Evolutionary conservation across 208 protist species (phyloP).

Genomic region (Leishmania tropica): DNA sequence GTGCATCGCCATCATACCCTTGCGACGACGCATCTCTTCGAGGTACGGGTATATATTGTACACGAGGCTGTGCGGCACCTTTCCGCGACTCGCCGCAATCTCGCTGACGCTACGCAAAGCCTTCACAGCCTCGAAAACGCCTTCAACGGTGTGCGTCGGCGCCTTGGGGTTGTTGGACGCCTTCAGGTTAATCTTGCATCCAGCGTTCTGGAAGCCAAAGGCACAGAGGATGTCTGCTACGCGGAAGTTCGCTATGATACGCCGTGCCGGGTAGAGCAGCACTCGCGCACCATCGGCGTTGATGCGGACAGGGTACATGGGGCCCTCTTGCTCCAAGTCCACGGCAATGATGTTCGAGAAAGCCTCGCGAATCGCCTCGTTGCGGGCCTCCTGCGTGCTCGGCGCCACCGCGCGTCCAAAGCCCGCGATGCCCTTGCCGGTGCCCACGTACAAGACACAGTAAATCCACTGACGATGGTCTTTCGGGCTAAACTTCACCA

Average conservation of each 20-base stretch:
- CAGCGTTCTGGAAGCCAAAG: constrained; percentile 94
- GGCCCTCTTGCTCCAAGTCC: constrained; percentile 94
- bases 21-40: constrained; percentile 89
- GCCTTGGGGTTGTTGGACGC: constrained; percentile 85
- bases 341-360: constrained; percentile 93
- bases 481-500: constrained; percentile 93
- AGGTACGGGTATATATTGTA: constrained; percentile 95
- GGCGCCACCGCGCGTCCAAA: constrained; percentile 91
- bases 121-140: constrained; percentile 91
- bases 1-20: constrained; percentile 95
- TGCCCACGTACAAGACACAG: constrained; percentile 92
- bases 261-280: constrained; percentile 86
- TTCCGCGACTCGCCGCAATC: constrained; percentile 91
- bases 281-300: constrained; percentile 91
- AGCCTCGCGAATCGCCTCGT: constrained; percentile 89
- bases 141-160: constrained; percentile 92
- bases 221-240: constrained; percentile 93
- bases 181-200: constrained; percentile 84
- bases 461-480: constrained; percentile 95
- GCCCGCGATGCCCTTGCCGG: constrained; percentile 91
- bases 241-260: constrained; percentile 92
- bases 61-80: constrained; percentile 92
- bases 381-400: constrained; percentile 90
- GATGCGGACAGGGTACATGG: constrained; percentile 91
- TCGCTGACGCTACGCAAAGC: constrained; percentile 90